These are phyloP conservation scores for Boletus vinaceobasis DNA, from an alignment of 768 basidiomycete species.

Conservation along the genomic window DNA sequence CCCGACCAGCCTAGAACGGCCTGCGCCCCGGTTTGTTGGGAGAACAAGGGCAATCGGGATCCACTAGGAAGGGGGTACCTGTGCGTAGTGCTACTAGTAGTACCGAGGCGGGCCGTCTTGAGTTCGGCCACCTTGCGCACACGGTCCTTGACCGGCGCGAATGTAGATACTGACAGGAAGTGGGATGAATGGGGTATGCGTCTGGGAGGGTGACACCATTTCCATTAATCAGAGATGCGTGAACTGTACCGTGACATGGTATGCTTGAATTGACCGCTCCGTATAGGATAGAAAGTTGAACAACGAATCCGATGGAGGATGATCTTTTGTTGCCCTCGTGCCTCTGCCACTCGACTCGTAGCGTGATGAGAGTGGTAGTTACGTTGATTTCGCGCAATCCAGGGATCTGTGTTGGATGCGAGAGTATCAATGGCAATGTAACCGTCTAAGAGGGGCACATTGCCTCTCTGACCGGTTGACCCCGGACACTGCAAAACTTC, in stretches of 20 bases:
- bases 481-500: constrained; percentile 19
- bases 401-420: neutral
- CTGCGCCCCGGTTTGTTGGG: neutral
- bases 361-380: neutral
- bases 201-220: too few relatives aligned
- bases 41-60: neutral
- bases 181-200: too few relatives aligned
- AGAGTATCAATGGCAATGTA: neutral
- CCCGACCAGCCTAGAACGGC: too few relatives aligned
- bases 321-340: neutral
- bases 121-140: neutral
- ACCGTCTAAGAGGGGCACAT: neutral
- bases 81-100: neutral
- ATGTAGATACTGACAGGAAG: too few relatives aligned
- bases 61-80: neutral
- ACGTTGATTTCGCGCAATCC: too few relatives aligned
- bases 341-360: neutral
- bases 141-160: neutral
- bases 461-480: constrained; percentile 15
- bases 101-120: too few relatives aligned
- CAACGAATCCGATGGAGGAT: neutral
- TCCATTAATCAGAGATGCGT: too few relatives aligned
- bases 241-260: too few relatives aligned
- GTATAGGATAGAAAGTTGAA: neutral
- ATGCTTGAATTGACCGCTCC: neutral